These are phyloP conservation scores for Cyberlindnera mississippiensis DNA, from an alignment of 805 yeast species.

Conservation along the genomic window DNA sequence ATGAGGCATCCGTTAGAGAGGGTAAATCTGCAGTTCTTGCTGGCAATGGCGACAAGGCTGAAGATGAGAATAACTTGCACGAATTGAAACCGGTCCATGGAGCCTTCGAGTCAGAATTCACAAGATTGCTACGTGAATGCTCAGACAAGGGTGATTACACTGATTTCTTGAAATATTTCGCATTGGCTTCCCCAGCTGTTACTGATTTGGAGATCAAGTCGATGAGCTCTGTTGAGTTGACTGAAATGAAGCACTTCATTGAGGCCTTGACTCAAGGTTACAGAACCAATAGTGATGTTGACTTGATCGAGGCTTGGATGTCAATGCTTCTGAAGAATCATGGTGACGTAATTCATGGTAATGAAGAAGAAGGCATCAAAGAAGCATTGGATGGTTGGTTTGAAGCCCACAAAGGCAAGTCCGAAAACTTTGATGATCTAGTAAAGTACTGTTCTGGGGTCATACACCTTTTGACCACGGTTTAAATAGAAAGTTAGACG, in stretches of 20 bases:
- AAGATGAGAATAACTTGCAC: constrained; percentile 12
- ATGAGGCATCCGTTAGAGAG: constrained; percentile 49
- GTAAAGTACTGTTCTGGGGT: constrained; percentile 83
- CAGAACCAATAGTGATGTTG: constrained; percentile 55
- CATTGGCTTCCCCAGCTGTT: constrained; percentile 65
- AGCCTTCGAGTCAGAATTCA: constrained; percentile 71
- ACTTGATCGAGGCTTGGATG: constrained; percentile 78
- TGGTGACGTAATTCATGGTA: constrained; percentile 65
- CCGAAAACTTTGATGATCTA: constrained; percentile 56
- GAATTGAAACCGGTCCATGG: constrained; percentile 31
- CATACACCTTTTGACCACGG: constrained; percentile 47
- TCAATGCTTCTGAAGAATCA: constrained; percentile 71
- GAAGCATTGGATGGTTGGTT: constrained; percentile 50
- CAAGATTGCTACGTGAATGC: constrained; percentile 57
- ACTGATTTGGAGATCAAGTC: constrained; percentile 88
- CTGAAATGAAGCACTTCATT: constrained; percentile 63
- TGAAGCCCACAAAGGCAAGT: constrained; percentile 35
- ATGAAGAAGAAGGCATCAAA: constrained; percentile 37
- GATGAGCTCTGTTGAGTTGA: constrained; percentile 52
- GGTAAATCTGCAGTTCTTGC: constrained; percentile 25
- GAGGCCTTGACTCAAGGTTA: constrained; percentile 64
- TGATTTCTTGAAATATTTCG: constrained; percentile 51
- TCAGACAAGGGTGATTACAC: constrained; percentile 34
- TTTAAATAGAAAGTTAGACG: constrained; percentile 4
- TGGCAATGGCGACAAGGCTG: constrained; percentile 9